Base-by-base conservation (phyloP, 805 yeast species). In the Priceomyces melissophilus region DNA sequence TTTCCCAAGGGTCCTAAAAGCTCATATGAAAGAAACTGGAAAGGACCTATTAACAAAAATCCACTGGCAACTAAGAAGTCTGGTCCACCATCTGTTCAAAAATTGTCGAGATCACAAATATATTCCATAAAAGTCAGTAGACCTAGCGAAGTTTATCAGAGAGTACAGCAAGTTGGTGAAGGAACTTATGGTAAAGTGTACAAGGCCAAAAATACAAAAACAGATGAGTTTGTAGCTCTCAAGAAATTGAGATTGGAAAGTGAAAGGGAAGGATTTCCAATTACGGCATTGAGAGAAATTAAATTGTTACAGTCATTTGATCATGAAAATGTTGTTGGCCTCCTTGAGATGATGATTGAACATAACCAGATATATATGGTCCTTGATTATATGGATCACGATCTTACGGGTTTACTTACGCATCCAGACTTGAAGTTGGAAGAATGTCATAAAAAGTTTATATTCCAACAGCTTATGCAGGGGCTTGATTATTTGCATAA, bases 171-270 rank as follows among this genome's bases (percentile, higher is more conserved):
- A 57, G 98, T 93, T 4, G 99, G 99, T n/a, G 98, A 93, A 63
- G 99, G 99, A 8, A 93, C 98, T 0, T 93, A 93, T 60, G 99
- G 99, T 13, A 89, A 87, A 58, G 99, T 93, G 14, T 89, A 85
- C 67, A 88, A 89, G 57, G 96, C 96, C 0, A 71, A 69, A 37
- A 89, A 93, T 58, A 64, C 65, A 11, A 67, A 78, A 4, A 87
- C 96, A 0, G 73, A 78, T 2, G 80, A 77, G 43, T 66, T 75
- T 48, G 93, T 89, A n/a, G 99, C 99, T 1, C 68, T 93, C 55
- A 93, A 93, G 58, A 76, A 83, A 49, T 69, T 93, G 34, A 65
- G 97, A 45, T 72, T 93, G 53, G 97, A 93, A 56, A 65, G 80
- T 6, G 98, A 91, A 58, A 73, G 88, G 37, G 99, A 93, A 57